A percentile compares a stretch with the other conserved stretches of the same genome.
These are phyloP conservation scores for Amanita muscaria DNA, from an alignment of 768 basidiomycete species.

Conservation along the genomic window DNA sequence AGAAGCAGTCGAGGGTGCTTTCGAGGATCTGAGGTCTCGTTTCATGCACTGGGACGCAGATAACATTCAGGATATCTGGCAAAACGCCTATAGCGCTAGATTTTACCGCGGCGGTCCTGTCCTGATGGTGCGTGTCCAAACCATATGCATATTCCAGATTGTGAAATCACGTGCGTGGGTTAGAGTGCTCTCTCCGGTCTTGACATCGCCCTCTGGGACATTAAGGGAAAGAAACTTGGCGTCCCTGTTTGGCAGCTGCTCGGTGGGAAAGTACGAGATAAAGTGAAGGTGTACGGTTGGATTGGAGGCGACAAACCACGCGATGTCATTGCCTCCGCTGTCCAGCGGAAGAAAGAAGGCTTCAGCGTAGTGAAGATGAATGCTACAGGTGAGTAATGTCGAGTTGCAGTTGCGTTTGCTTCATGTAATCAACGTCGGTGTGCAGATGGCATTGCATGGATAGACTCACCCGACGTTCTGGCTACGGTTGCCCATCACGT, in stretches of 20 bases:
- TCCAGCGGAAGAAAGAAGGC: constrained; percentile 46
- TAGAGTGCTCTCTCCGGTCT: too few species aligned
- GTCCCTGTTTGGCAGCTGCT: constrained; percentile 58
- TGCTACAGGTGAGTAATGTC: too few species aligned
- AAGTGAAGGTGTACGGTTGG: constrained; percentile 51
- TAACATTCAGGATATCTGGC: too few species aligned
- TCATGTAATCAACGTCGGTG: neutral
- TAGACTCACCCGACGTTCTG: too few species aligned
- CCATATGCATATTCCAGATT: too few species aligned
- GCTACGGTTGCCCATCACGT: too few species aligned
- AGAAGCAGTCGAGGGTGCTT: constrained; percentile 64
- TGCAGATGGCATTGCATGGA: constrained; percentile 37
- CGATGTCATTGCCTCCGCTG: constrained; percentile 46
- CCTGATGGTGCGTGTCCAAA: too few species aligned
- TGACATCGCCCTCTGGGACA: constrained; percentile 70
- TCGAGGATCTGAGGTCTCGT: constrained; percentile 47
- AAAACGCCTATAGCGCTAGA: too few species aligned
- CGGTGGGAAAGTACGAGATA: constrained; percentile 60
- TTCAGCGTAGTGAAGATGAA: constrained; percentile 74
- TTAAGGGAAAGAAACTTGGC: constrained; percentile 70
- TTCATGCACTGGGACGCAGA: too few species aligned
- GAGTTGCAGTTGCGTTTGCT: constrained; percentile 22
- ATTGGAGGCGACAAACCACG: constrained; percentile 46
- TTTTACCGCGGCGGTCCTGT: too few species aligned
- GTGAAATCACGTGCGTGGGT: too few species aligned